These are phyloP conservation scores for Penicillium canariense DNA, from an alignment of 495 filamentous ascomycete genomes.

Conservation along the genomic window DNA sequence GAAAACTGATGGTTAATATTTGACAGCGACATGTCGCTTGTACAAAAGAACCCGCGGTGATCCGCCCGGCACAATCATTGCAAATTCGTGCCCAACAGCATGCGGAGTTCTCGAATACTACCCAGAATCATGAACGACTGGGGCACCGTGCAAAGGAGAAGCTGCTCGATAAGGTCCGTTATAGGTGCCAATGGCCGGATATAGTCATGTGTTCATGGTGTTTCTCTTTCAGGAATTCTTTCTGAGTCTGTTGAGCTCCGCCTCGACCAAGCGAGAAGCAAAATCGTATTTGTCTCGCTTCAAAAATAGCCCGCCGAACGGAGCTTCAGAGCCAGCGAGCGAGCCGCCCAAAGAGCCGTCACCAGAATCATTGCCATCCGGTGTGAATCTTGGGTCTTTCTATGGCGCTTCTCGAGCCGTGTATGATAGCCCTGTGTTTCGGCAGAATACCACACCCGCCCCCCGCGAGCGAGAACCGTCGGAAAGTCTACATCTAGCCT, in stretches of 20 bases:
- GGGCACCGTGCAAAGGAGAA: constrained; percentile 50
- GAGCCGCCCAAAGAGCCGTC: constrained; percentile 19
- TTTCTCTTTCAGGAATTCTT: constrained; percentile 64
- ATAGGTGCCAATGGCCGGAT: neutral
- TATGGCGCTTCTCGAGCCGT: constrained; percentile 60
- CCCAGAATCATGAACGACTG: constrained; percentile 34
- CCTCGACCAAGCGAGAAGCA: constrained; percentile 86
- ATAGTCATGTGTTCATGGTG: neutral
- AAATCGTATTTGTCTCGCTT: constrained; percentile 83
- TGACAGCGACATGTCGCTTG: constrained; percentile 25
- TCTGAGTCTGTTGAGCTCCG: constrained; percentile 75
- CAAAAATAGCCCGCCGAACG: constrained; percentile 42
- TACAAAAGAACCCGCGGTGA: constrained; percentile 11
- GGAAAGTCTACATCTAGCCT: constrained; percentile 68
- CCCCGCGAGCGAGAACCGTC: constrained; percentile 28
- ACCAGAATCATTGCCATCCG: constrained; percentile 31
- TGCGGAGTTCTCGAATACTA: constrained; percentile 39
- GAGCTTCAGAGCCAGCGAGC: constrained; percentile 16
- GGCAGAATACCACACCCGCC: constrained; percentile 44
- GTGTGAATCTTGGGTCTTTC: constrained; percentile 62
- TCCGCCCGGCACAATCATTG: constrained; percentile 20
- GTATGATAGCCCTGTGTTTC: constrained; percentile 61
- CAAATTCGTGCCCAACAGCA: constrained; percentile 28
- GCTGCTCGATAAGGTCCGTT: constrained; percentile 41
- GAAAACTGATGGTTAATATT: constrained; percentile 10